Evolutionary conservation across 1,139 yeast genomes (phyloP).

Genomic region (Taphrina communis): DNA sequence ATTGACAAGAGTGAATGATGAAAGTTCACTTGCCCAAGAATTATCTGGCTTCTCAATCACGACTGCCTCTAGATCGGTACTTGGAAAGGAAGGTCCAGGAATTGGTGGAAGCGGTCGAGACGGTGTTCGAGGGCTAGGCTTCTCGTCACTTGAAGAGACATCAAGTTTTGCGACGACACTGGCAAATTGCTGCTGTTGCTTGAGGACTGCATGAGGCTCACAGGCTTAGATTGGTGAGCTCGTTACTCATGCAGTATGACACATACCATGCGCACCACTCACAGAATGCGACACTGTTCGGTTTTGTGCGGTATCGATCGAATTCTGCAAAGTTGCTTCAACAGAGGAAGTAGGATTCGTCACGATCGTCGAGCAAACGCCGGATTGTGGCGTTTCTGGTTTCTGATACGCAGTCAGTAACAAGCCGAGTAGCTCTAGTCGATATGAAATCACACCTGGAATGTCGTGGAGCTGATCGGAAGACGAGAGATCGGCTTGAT

Average conservation of each 20-base stretch:
- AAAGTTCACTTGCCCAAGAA: constrained; percentile 2
- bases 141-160: neutral
- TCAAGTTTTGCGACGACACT: neutral
- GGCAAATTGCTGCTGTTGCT: neutral
- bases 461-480: neutral
- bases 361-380: neutral
- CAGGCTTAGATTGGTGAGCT: no score
- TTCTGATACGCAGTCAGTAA: neutral
- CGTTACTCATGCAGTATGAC: no score
- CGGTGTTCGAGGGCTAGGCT: neutral
- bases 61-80: neutral
- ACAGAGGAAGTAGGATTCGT: no score
- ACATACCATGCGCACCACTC: no score
- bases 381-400: neutral
- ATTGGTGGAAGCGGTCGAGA: constrained; percentile 5
- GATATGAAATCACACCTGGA: neutral
- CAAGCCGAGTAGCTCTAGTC: no score
- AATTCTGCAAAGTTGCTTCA: no score
- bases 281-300: no score
- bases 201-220: no score
- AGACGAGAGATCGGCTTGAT: neutral
- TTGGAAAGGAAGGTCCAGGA: neutral
- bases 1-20: neutral
- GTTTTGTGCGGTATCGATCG: no score
- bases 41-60: neutral